phyloP scores from a whole-genome alignment of 2,329 filamentous ascomycete genomes.

The Cercospora citrullina region DNA sequence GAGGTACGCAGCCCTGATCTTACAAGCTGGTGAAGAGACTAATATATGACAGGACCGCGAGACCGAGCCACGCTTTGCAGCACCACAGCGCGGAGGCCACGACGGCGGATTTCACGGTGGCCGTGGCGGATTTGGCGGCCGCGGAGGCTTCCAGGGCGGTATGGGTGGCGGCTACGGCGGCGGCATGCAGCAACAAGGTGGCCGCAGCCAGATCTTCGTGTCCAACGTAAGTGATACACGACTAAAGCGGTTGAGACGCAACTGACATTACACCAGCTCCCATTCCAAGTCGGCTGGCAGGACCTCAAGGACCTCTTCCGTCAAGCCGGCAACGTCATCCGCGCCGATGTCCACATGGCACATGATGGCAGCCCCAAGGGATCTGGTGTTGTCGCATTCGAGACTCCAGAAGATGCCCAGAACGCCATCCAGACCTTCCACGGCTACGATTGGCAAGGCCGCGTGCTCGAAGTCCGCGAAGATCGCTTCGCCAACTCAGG shows the following conservation, averaged over 20 bases:
- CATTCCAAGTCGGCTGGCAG: constrained; percentile 97
- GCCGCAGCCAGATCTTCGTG: constrained; percentile 90
- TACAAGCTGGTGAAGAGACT: constrained; percentile 10
- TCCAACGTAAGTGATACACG: constrained; percentile 71
- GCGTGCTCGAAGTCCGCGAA: constrained; percentile 89
- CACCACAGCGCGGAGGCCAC: constrained; percentile 56
- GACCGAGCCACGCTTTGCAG: constrained; percentile 83
- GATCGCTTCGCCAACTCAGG: constrained; percentile 78
- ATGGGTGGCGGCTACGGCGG: constrained; percentile 48
- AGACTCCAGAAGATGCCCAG: constrained; percentile 89
- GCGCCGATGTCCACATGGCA: constrained; percentile 90
- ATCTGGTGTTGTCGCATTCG: constrained; percentile 95
- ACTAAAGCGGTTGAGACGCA: constrained; percentile 2
- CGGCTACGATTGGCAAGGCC: constrained; percentile 97
- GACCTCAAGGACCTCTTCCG: constrained; percentile 98
- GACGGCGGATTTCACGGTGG: constrained; percentile 59
- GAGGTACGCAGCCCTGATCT: constrained; percentile 64
- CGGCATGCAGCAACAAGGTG: constrained; percentile 56
- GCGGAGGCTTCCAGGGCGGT: constrained; percentile 50
- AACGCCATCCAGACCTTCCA: constrained; percentile 98
- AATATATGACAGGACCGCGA: constrained; percentile 74
- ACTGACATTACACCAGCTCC: constrained; percentile 64
- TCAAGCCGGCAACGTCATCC: constrained; percentile 88
- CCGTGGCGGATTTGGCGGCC: constrained; percentile 41
- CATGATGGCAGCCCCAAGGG: constrained; percentile 93